Base-by-base conservation (phyloP, 1,284 basidiomycete genomes). In the Volvariella surrecta region DNA sequence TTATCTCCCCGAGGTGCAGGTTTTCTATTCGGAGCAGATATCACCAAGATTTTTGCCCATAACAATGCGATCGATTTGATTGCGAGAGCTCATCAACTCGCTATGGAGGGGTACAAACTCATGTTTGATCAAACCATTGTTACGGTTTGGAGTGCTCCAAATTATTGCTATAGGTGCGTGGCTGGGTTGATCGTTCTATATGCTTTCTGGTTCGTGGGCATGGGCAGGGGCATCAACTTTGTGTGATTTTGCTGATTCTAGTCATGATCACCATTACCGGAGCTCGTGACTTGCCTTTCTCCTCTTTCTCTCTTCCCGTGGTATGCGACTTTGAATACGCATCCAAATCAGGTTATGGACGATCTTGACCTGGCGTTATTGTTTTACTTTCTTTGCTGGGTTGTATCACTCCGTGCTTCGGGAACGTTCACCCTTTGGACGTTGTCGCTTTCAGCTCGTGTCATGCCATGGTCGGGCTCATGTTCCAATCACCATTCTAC, bases 131-230 rank as follows among this genome's bases (percentile, higher is more conserved):
- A 80, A 47, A 85, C 82, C 31, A 95, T 99, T 52, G 96, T 99
- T 8, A 99, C 96, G 1, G 94, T 99, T 16, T 99, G 95, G 94
- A 93, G 89, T 55, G 96, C 94, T 1, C 95, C 94, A 2, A 99
- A 98, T 63, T 99, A 99, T 60, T 99, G 95, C 64, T 98, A 99
- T 64, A 72, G 92, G 84, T 93, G 50, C 45, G 79, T 70, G 16
- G 50, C 19, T 21, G 8, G 45, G 34, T 32, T 15, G 11, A 31
- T 40, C 18, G 22, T 40, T 16, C 32, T 45, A 39, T 45, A 43
- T n/a, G 37, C 28, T 41, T 18, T 40, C 16, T 32, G 42, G 37
- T n/a, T 31, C 30, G 35, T 24, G 20, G 32, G 39, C 41, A 28
- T 28, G 24, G 24, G 24, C 24, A 28, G 6, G n/a, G 11, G 6